Evolutionary conservation across 306 rosid genomes (phyloP).

Genomic region (Vigna hirtella): DNA sequence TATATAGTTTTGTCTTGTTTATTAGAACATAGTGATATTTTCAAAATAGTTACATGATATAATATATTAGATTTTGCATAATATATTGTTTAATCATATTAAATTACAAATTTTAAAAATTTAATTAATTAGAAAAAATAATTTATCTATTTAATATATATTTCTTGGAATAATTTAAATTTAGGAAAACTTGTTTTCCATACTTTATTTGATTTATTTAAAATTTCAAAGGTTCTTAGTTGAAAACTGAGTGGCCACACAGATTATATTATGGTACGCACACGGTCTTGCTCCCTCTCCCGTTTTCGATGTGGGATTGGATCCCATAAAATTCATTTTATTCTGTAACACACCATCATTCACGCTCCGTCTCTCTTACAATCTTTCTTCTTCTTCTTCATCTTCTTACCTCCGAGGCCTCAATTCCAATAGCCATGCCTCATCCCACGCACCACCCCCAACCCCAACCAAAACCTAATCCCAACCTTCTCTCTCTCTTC

Average conservation of each 20-base stretch:
- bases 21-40: no score
- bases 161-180: no score
- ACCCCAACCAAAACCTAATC: conserved; percentile 59
- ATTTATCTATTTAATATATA: no score
- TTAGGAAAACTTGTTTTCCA: no score
- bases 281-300: not conserved
- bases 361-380: not conserved
- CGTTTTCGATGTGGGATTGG: not conserved
- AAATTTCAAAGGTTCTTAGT: no score
- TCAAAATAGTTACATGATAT: no score
- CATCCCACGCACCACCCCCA: not conserved
- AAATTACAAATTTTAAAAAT: no score
- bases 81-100: no score
- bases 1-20: no score
- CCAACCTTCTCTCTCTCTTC: conserved; percentile 64
- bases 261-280: not conserved
- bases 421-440: conserved; percentile 40
- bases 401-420: not conserved
- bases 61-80: no score
- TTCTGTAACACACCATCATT: not conserved
- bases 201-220: no score
- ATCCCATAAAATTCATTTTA: not conserved
- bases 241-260: not conserved
- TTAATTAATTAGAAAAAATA: no score
- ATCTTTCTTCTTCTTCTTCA: not conserved